phyloP scores from a whole-genome alignment of 164 flowering plant species.

The Amborella trichopoda region DNA sequence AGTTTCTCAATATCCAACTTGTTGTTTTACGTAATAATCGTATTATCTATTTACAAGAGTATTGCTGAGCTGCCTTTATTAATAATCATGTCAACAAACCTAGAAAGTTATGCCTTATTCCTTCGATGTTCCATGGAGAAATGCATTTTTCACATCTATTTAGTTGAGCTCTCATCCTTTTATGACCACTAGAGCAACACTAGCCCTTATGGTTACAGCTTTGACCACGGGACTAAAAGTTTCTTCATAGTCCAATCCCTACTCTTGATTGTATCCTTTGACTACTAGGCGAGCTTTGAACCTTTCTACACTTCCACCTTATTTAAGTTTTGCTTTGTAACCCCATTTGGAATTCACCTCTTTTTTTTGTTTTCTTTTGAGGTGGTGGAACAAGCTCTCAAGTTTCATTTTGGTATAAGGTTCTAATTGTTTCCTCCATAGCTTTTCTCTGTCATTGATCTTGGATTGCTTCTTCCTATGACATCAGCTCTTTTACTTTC shows the following conservation, averaged over 20 bases:
- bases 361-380: not conserved
- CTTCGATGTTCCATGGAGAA: not conserved
- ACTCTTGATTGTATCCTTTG: not conserved
- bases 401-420: not conserved
- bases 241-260: not conserved
- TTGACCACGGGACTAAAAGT: not conserved
- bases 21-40: not conserved
- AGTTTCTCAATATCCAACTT: not conserved
- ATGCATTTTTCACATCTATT: not conserved
- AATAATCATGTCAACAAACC: not conserved
- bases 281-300: not conserved
- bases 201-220: not conserved
- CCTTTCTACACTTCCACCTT: not conserved
- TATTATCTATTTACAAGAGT: not conserved
- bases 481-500: too few species aligned
- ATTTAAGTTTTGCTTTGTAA: not conserved
- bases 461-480: too few species aligned
- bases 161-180: not conserved
- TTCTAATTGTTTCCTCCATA: not conserved
- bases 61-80: not conserved
- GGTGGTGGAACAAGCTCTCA: not conserved
- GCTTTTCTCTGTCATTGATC: not conserved
- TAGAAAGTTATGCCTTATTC: not conserved
- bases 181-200: not conserved
- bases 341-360: not conserved